Evolutionary conservation across 176 grass and related monocot species (phyloP).

Genomic region (Raddia distichophylla): DNA sequence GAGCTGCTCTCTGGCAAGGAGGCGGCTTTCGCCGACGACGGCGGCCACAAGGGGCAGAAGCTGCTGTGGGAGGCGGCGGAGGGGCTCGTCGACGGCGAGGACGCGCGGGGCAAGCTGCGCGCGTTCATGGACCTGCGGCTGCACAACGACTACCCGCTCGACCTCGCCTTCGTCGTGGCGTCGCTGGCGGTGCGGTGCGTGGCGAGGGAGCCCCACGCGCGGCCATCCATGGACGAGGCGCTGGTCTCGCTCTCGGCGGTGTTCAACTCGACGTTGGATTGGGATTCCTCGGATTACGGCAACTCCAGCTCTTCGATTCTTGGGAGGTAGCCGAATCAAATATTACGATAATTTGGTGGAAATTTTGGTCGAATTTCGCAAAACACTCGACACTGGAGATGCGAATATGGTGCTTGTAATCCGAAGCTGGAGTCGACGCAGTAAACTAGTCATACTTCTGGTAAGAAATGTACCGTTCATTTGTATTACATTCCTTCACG

Average conservation of each 20-base stretch:
- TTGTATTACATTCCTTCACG: background rate
- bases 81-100: constrained; percentile 46
- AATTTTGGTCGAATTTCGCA: background rate
- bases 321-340: constrained; percentile 24
- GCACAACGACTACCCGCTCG: constrained; percentile 62
- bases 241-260: constrained; percentile 59
- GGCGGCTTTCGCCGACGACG: constrained; percentile 41
- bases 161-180: constrained; percentile 63
- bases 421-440: background rate
- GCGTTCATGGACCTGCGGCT: constrained; percentile 63
- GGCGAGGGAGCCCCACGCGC: constrained; percentile 47
- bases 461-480: background rate
- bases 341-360: background rate
- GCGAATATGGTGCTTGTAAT: background rate
- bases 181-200: constrained; percentile 73
- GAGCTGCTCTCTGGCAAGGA: constrained; percentile 85
- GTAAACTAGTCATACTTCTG: background rate
- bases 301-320: constrained; percentile 54
- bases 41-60: constrained; percentile 13
- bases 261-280: constrained; percentile 64
- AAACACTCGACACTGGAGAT: too few relatives aligned
- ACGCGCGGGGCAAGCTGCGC: constrained; percentile 49
- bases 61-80: constrained; percentile 59
- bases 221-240: constrained; percentile 57
- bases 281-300: constrained; percentile 56